Evolutionary conservation across 306 rosid genomes (phyloP).

Genomic region (Vigna trinervia): DNA sequence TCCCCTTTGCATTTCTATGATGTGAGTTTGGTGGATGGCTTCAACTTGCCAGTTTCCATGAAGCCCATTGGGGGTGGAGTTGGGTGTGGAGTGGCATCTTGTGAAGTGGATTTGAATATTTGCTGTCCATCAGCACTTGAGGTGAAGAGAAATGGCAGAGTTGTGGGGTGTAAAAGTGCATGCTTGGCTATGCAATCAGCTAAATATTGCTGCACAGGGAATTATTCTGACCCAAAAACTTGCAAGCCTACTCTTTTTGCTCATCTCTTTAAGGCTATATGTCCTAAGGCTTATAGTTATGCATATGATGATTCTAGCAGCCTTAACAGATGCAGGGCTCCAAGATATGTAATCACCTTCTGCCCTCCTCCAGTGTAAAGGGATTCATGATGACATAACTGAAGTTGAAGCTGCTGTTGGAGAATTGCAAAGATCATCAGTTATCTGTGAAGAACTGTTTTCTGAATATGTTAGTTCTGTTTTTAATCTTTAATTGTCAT

Average conservation of each 20-base stretch:
- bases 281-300: constrained; percentile 96
- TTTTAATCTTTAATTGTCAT: constrained; percentile 12
- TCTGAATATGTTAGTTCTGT: constrained; percentile 26
- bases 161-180: constrained; percentile 96
- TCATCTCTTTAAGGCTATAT: constrained; percentile 88
- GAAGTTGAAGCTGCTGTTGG: constrained; percentile 36
- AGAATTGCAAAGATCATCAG: constrained; percentile 32
- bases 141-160: constrained; percentile 72
- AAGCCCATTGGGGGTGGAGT: constrained; percentile 89
- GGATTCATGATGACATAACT: not conserved
- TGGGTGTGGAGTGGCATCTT: constrained; percentile 90
- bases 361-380: constrained; percentile 69
- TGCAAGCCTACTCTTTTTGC: constrained; percentile 95
- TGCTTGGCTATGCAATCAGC: constrained; percentile 97
- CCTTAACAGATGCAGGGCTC: constrained; percentile 88
- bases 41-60: constrained; percentile 94
- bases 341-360: constrained; percentile 87
- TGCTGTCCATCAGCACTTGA: constrained; percentile 93
- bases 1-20: constrained; percentile 92
- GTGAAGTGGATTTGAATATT: constrained; percentile 88
- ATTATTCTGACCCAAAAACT: constrained; percentile 71
- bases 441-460: constrained; percentile 24
- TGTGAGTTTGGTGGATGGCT: constrained; percentile 93
- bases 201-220: constrained; percentile 92
- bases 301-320: constrained; percentile 93